phyloP scores from a whole-genome alignment of 2,329 filamentous ascomycete species.

The Chaetothyriales sp. region DNA sequence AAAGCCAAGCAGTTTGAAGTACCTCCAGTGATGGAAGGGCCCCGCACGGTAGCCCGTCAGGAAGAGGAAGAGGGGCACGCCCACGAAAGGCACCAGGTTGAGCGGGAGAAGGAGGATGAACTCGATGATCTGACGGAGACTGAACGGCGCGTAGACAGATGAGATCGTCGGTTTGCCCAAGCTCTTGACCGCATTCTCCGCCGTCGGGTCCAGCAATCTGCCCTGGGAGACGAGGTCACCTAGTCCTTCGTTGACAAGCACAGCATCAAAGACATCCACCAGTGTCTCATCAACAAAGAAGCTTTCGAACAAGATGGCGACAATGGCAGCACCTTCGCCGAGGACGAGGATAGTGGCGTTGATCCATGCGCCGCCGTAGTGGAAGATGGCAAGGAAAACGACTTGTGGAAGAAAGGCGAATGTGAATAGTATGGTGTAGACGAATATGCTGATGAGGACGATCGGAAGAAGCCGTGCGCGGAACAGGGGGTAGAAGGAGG shows the following conservation, averaged over 20 bases:
- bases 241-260: slow-evolving; percentile 61
- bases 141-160: slow-evolving; percentile 78
- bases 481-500: slow-evolving; percentile 72
- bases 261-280: slow-evolving; percentile 75
- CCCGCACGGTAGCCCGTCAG: slow-evolving; percentile 78
- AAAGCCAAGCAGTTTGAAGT: slow-evolving; percentile 68
- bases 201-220: slow-evolving; percentile 46
- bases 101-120: slow-evolving; percentile 66
- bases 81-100: slow-evolving; percentile 74
- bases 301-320: slow-evolving; percentile 58
- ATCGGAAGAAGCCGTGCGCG: slow-evolving; percentile 64
- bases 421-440: slow-evolving; percentile 74
- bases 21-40: slow-evolving; percentile 80
- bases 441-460: slow-evolving; percentile 64
- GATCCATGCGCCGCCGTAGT: slow-evolving; percentile 74
- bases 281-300: slow-evolving; percentile 69
- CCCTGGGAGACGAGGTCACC: slow-evolving; percentile 54
- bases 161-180: slow-evolving; percentile 67
- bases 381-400: slow-evolving; percentile 78
- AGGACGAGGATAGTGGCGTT: slow-evolving; percentile 78
- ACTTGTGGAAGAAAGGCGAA: slow-evolving; percentile 83
- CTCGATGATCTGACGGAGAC: slow-evolving; percentile 76
- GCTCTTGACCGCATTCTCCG: slow-evolving; percentile 61
- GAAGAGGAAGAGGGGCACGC: slow-evolving; percentile 72
- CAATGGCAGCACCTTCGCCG: slow-evolving; percentile 48